A percentile compares a stretch with the other conserved stretches of the same genome.
Conservation (phyloP, 495 filamentous ascomycete species). For the Hypomontagnella monticulosa region DNA sequence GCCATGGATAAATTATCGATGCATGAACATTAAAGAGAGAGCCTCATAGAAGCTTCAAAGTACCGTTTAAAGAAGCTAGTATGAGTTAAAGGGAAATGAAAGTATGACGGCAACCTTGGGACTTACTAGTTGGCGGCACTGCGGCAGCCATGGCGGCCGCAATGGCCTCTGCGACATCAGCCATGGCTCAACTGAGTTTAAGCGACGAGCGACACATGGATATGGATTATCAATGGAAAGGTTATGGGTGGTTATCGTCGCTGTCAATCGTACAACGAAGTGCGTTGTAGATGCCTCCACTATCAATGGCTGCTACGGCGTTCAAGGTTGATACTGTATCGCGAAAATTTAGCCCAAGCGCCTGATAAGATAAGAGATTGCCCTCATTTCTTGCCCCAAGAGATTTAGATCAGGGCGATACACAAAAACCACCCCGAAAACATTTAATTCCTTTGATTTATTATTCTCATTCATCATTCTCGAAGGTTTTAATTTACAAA, state of each 20-base stretch:
- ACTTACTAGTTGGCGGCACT: constrained; percentile 43
- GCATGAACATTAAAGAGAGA: not conserved
- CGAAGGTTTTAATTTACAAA: too few relatives aligned
- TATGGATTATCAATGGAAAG: constrained; percentile 22
- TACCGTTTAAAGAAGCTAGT: not conserved
- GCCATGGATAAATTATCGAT: not conserved
- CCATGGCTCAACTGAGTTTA: constrained; percentile 38
- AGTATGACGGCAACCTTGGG: constrained; percentile 9
- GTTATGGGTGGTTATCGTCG: constrained; percentile 13
- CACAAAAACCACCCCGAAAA: constrained; percentile 41
- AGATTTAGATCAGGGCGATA: constrained; percentile 45
- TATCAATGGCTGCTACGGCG: not conserved
- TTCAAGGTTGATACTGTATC: too few relatives aligned
- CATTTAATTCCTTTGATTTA: constrained; percentile 4
- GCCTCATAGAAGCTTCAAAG: not conserved
- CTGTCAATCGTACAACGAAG: constrained; percentile 1
- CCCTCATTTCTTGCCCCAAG: constrained; percentile 59
- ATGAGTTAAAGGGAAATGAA: not conserved
- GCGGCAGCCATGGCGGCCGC: constrained; percentile 46
- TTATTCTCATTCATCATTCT: too few relatives aligned
- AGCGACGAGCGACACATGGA: constrained; percentile 22
- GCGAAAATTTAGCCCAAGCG: constrained; percentile 53
- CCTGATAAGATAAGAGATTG: constrained; percentile 50
- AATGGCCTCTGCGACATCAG: constrained; percentile 47
- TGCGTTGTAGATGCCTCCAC: not conserved